A percentile compares a stretch with the other conserved stretches of the same genome.
phyloP scores from a whole-genome alignment of 208 protist species.

The Vickermania spadyakhi region DNA sequence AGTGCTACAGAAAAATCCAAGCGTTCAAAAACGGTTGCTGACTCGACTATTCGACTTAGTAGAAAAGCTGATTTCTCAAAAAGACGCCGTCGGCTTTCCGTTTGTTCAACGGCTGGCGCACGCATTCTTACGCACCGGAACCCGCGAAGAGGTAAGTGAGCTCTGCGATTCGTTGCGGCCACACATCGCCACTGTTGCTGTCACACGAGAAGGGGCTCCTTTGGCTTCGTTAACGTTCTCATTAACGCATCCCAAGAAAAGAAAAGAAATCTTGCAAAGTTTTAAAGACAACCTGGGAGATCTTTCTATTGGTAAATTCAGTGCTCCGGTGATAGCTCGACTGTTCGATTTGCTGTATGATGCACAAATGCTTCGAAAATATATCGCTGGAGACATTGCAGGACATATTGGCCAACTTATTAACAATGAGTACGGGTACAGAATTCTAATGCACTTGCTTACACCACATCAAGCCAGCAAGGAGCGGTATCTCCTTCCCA shows the following conservation, averaged over 20 bases:
- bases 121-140: constrained; percentile 53
- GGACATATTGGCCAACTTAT: constrained; percentile 60
- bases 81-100: constrained; percentile 67
- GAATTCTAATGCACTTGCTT: constrained; percentile 79
- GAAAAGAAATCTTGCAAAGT: constrained; percentile 68
- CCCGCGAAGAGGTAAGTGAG: constrained; percentile 76
- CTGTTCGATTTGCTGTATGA: constrained; percentile 86
- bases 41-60: constrained; percentile 73
- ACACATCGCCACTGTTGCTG: constrained; percentile 48
- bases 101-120: constrained; percentile 82
- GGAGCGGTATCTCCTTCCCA: constrained; percentile 53
- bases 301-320: constrained; percentile 72
- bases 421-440: constrained; percentile 78
- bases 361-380: constrained; percentile 75
- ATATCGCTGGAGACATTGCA: constrained; percentile 53
- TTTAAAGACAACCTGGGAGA: constrained; percentile 59
- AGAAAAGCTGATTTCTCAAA: constrained; percentile 86
- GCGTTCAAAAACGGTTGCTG: constrained; percentile 66
- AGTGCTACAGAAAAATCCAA: constrained; percentile 42
- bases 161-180: constrained; percentile 78
- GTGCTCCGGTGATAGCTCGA: constrained; percentile 73
- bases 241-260: constrained; percentile 69
- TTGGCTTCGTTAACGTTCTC: constrained; percentile 76
- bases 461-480: constrained; percentile 65
- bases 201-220: constrained; percentile 60